phyloP scores from a whole-genome alignment of 176 grass and related monocot genomes.

The Musa acuminata region DNA sequence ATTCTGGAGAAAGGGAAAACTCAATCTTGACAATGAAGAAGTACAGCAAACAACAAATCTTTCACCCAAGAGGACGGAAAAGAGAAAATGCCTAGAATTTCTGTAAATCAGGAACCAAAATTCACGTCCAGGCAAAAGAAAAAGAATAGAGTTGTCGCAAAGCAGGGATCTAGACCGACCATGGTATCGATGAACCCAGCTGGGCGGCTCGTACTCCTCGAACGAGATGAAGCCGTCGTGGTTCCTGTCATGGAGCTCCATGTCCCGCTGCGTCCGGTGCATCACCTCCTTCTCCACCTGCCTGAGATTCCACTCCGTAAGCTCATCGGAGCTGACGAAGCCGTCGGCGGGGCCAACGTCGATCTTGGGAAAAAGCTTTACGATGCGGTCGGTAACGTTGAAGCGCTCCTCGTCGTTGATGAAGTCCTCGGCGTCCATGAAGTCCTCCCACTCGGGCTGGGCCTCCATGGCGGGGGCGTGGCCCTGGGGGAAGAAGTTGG shows the following conservation, averaged over 20 bases:
- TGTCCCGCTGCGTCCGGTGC: slow-evolving; percentile 56
- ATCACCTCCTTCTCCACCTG: slow-evolving; percentile 52
- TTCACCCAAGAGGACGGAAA: too few species aligned
- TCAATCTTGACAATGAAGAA: not conserved
- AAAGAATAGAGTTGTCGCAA: too few species aligned
- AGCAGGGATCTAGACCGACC: too few species aligned
- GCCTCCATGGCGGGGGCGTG: slow-evolving; percentile 4
- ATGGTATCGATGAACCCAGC: slow-evolving; percentile 6
- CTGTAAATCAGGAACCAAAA: too few species aligned
- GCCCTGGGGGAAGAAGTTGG: slow-evolving; percentile 35
- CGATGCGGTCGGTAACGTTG: slow-evolving; percentile 67
- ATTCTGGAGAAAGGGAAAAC: too few species aligned
- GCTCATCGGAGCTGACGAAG: slow-evolving; percentile 50
- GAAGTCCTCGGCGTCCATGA: slow-evolving; percentile 44
- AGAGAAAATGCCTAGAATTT: too few species aligned
- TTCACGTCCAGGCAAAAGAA: too few species aligned
- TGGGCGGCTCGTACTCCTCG: slow-evolving; percentile 67
- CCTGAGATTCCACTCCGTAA: slow-evolving; percentile 64
- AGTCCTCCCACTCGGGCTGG: slow-evolving; percentile 31
- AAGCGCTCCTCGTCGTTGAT: slow-evolving; percentile 59
- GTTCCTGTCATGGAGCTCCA: slow-evolving; percentile 77
- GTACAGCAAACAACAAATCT: not conserved
- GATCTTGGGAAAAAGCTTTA: slow-evolving; percentile 65
- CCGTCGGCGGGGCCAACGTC: slow-evolving; percentile 59
- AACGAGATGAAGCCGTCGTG: slow-evolving; percentile 66